Percentiles rank a stretch among this genome's conserved stretches.
phyloP scores from a whole-genome alignment of 2,329 filamentous ascomycete genomes.

The Onygena corvina region DNA sequence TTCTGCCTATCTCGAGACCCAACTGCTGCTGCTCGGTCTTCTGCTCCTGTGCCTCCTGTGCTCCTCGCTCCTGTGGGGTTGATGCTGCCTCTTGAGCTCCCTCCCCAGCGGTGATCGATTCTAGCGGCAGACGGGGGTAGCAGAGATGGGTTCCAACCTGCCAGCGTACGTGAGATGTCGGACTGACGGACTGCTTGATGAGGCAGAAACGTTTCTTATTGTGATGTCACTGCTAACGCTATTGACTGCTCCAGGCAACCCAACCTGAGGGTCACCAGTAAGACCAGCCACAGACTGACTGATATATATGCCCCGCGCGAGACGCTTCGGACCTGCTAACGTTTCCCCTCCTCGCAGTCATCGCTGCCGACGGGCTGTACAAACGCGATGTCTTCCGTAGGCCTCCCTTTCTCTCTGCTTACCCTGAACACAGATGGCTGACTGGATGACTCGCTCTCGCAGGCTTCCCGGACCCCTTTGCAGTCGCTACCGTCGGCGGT shows the following conservation, averaged over 20 bases:
- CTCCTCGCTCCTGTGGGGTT: neutral
- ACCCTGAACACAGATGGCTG: constrained; percentile 5
- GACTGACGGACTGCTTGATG: no score
- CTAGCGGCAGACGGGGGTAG: constrained; percentile 4
- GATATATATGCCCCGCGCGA: constrained; percentile 5
- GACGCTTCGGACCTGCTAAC: constrained; percentile 4
- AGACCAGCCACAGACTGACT: no score
- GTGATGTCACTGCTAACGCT: neutral
- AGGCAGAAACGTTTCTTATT: no score
- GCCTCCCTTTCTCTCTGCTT: constrained; percentile 30
- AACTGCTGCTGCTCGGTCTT: neutral
- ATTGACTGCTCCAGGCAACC: constrained; percentile 47
- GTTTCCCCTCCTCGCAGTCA: constrained; percentile 44
- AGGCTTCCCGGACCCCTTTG: constrained; percentile 97
- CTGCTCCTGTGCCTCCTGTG: neutral
- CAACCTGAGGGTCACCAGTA: constrained; percentile 91
- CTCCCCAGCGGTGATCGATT: neutral
- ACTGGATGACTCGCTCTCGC: constrained; percentile 13
- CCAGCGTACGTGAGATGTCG: constrained; percentile 52
- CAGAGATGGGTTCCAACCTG: constrained; percentile 46
- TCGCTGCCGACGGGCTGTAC: constrained; percentile 95
- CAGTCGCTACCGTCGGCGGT: constrained; percentile 90
- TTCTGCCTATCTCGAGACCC: neutral
- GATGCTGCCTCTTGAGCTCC: neutral
- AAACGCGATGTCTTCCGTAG: constrained; percentile 98